Base-by-base conservation (phyloP, 371 early-diverging fungal species). In the Chytridiales sp. region DNA sequence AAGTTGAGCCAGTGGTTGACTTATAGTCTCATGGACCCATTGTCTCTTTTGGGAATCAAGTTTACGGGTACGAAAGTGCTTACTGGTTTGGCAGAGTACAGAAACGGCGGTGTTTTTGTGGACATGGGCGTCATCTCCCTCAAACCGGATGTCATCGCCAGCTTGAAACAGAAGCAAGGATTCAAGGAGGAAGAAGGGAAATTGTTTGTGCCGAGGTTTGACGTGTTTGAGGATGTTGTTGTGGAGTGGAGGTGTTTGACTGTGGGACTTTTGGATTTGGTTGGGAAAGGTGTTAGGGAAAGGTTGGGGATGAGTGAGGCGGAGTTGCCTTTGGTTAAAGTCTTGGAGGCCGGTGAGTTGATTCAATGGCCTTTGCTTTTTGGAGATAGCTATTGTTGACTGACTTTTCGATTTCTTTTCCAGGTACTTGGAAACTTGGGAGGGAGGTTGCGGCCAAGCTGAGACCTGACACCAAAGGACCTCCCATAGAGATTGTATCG, bases 1-100 rank as follows among this genome's bases (percentile, higher is more conserved):
- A 95, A 95, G 61, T 80, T 95, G 38, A 90, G 92, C 17, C 93
- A 94, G 72, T 95, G 96, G 96, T 84, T 95, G 31, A 90, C 93
- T 1, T 94, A 94, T 72, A 93, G 93, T 0, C 75, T 94, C 47
- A 81, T 91, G 72, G 96, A 94, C 57, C 87, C 88, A 0, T 69
- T 93, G 22, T 79, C 81, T 51, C 57, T 84, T 9, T 67, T 85
- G 19, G 75, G 69, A 36, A 61, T 90, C 21, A 71, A 48, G 0
- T 79, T 94, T 40, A 66, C 70, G 15, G 87, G 86, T 5, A 66
- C 81, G 3, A 84, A 85, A 22, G 61, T 69, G 15, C 75, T 95
- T 73, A 95, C 96, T 0, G 96, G 96, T 8, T 73, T 95, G 38
- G 70, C 96, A 9, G 96, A 95, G 72, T 94, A 95, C 66, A 76